These are phyloP conservation scores for Candida ponderosae DNA, from an alignment of 805 yeast species.

Conservation along the genomic window DNA sequence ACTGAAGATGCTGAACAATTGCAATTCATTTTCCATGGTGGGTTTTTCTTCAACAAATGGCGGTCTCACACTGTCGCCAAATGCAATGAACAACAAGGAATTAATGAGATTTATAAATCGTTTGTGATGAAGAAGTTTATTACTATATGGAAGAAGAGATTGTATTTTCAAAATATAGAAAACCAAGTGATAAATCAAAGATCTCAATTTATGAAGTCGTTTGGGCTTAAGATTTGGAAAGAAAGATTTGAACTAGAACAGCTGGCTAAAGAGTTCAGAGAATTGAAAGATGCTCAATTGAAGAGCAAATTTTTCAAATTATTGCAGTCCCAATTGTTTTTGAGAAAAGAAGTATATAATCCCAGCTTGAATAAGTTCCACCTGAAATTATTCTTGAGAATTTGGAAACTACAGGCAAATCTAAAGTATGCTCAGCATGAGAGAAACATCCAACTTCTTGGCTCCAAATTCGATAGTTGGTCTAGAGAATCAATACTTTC, in stretches of 20 bases:
- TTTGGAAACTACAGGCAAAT: slow-evolving; percentile 7
- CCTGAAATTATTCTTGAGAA: slow-evolving; percentile 1
- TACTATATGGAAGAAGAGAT: slow-evolving; percentile 5
- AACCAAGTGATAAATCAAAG: slow-evolving; percentile 3
- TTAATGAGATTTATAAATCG: not conserved
- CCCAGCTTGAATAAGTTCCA: not conserved
- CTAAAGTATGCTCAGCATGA: not conserved
- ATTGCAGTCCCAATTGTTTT: slow-evolving; percentile 7
- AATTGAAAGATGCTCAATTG: not conserved
- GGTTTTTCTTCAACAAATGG: slow-evolving; percentile 19
- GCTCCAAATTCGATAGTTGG: slow-evolving; percentile 6
- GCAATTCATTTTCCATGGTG: slow-evolving; percentile 15
- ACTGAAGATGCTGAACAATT: slow-evolving; percentile 7
- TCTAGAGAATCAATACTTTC: slow-evolving; percentile 1
- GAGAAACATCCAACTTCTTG: not conserved
- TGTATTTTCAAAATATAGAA: slow-evolving; percentile 5
- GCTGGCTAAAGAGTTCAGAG: slow-evolving; percentile 1
- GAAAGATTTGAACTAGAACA: slow-evolving; percentile 5
- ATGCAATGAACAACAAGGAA: not conserved
- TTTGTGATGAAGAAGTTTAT: not conserved
- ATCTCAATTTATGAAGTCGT: slow-evolving; percentile 5
- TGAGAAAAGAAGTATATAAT: not conserved
- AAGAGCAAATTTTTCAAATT: not conserved
- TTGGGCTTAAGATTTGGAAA: slow-evolving; percentile 10
- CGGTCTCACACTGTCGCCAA: not conserved